Percentiles rank a stretch among this genome's conserved stretches.
Conservation (phyloP, 2,329 filamentous ascomycete species). For the Diplodia intermedia region DNA sequence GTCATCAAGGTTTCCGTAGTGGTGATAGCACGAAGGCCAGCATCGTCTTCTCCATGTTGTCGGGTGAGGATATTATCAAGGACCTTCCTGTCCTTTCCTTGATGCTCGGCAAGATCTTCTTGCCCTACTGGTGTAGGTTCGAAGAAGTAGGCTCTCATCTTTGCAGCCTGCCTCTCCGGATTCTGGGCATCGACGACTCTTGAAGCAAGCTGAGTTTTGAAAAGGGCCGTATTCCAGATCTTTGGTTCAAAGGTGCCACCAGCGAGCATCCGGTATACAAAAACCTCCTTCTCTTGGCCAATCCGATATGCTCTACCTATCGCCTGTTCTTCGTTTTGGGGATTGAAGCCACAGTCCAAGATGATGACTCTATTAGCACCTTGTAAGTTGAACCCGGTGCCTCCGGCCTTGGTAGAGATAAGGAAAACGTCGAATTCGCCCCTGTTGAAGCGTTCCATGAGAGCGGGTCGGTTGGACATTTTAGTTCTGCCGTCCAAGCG, state of each 20-base stretch:
- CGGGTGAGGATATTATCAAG: conserved; percentile 67
- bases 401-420: conserved; percentile 83
- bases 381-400: conserved; percentile 81
- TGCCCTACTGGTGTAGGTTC: conserved; percentile 61
- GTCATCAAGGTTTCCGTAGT: conserved; percentile 76
- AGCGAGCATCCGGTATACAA: conserved; percentile 80
- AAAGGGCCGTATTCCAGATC: conserved; percentile 75
- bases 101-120: conserved; percentile 60
- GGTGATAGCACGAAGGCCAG: conserved; percentile 63
- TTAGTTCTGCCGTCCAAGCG: conserved; percentile 73
- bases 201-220: conserved; percentile 80
- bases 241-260: conserved; percentile 81
- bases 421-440: conserved; percentile 67
- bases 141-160: conserved; percentile 62
- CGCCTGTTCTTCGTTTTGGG: conserved; percentile 82
- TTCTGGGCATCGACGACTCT: conserved; percentile 86
- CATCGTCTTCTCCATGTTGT: conserved; percentile 51
- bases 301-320: conserved; percentile 86
- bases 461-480: conserved; percentile 56
- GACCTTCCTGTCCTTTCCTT: conserved; percentile 65
- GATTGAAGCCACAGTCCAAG: conserved; percentile 84
- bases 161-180: conserved; percentile 68
- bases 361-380: conserved; percentile 87
- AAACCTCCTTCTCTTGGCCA: conserved; percentile 80
- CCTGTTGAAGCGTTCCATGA: conserved; percentile 73